phyloP scores from a whole-genome alignment of 2,329 filamentous ascomycete species.

The Podosphaera leucotricha region DNA sequence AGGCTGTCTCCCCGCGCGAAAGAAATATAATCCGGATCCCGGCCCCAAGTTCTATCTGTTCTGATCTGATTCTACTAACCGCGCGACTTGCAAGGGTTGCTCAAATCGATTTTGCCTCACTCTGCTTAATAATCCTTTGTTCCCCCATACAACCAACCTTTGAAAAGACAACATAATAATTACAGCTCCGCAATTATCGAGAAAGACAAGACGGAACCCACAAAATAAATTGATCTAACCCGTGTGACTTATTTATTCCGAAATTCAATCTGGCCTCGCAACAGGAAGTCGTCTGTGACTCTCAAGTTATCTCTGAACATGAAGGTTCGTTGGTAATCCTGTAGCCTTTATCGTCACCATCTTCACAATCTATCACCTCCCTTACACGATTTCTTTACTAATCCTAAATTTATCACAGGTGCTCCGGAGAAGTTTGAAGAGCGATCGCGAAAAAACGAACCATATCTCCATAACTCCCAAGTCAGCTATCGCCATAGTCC shows the following conservation, averaged over 20 bases:
- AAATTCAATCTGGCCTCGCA: background rate
- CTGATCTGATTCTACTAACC: background rate
- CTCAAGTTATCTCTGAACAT: background rate
- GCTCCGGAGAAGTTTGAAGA: conserved; percentile 46
- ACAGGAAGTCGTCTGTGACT: background rate
- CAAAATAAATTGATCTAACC: background rate
- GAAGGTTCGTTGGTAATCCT: background rate
- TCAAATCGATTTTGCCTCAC: background rate
- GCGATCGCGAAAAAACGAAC: conserved; percentile 39
- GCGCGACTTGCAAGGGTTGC: background rate
- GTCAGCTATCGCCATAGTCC: conserved; percentile 44
- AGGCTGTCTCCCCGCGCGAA: background rate
- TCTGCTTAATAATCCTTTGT: background rate
- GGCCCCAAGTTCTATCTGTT: background rate
- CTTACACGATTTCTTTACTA: conserved; percentile 4
- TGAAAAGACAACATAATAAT: background rate
- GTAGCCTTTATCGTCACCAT: background rate
- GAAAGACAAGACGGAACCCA: background rate
- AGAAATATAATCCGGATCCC: background rate
- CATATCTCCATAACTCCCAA: conserved; percentile 47
- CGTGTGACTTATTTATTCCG: background rate
- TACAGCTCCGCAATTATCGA: background rate
- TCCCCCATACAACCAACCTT: background rate
- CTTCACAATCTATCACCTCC: background rate
- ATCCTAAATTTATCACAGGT: conserved; percentile 19